Conservation (phyloP, 2,329 filamentous ascomycete genomes). For the Verticillium tricorpus region DNA sequence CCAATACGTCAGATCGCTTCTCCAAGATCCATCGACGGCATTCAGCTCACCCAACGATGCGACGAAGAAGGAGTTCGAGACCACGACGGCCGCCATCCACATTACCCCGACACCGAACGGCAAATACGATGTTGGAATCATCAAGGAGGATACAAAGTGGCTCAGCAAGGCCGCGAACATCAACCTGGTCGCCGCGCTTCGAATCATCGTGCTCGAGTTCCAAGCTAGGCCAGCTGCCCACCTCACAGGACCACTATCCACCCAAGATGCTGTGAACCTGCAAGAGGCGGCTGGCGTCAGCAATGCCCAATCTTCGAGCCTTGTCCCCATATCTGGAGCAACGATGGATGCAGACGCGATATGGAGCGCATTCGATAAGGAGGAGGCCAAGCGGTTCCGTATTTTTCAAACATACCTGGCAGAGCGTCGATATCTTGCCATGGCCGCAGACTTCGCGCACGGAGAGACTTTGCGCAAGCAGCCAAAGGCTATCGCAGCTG, state of each 20-base stretch:
- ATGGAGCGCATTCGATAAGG: conserved; percentile 56
- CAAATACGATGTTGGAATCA: conserved; percentile 67
- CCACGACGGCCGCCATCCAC: conserved; percentile 82
- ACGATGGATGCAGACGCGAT: conserved; percentile 50
- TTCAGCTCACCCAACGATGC: conserved; percentile 60
- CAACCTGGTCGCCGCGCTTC: conserved; percentile 76
- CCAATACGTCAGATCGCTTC: conserved; percentile 60
- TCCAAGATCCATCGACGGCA: conserved; percentile 64
- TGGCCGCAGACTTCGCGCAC: conserved; percentile 53
- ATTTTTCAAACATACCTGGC: conserved; percentile 67
- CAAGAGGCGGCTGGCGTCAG: conserved; percentile 67
- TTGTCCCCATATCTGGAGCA: conserved; percentile 49
- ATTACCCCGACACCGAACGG: conserved; percentile 63
- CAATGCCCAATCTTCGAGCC: conserved; percentile 52
- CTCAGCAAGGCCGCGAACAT: conserved; percentile 73
- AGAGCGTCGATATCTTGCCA: conserved; percentile 65
- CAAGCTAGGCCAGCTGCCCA: conserved; percentile 73
- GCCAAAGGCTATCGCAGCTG: neutral
- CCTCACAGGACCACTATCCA: conserved; percentile 66
- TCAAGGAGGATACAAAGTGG: conserved; percentile 85
- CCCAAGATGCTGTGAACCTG: conserved; percentile 72
- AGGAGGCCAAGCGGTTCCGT: conserved; percentile 59
- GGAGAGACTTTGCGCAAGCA: conserved; percentile 6
- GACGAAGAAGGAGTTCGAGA: conserved; percentile 70
- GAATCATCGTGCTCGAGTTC: conserved; percentile 77